Evolutionary conservation across 805 yeast genomes (phyloP).

Genomic region (Lipomyces sp.): DNA sequence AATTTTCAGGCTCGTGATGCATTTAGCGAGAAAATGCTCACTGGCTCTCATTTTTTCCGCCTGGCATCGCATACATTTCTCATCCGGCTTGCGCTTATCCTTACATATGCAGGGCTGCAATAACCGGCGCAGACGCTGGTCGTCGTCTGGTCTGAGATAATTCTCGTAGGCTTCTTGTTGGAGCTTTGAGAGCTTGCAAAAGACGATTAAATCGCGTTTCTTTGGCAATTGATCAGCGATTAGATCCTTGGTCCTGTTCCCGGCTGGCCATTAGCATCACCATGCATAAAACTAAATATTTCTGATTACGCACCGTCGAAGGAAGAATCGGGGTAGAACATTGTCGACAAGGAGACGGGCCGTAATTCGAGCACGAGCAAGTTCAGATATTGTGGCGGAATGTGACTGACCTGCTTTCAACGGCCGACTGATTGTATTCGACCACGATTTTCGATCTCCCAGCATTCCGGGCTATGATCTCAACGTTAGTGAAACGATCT

Average conservation of each 20-base stretch:
- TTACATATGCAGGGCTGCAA: slow-evolving; percentile 5
- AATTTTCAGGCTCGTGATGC: slow-evolving; percentile 9
- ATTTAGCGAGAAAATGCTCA: slow-evolving; percentile 18
- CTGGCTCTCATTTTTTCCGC: neutral
- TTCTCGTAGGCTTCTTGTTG: slow-evolving; percentile 23
- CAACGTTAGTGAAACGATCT: neutral
- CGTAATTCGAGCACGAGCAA: slow-evolving; percentile 14
- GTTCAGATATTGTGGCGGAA: slow-evolving; percentile 8
- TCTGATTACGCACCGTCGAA: slow-evolving; percentile 6
- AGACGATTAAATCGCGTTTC: slow-evolving; percentile 22
- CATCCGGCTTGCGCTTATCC: neutral
- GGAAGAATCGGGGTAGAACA: slow-evolving; percentile 14
- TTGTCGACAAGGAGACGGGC: slow-evolving; percentile 1
- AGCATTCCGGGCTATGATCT: slow-evolving; percentile 12
- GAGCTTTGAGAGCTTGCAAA: slow-evolving; percentile 15
- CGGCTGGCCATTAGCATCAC: neutral
- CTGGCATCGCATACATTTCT: neutral
- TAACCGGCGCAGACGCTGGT: neutral
- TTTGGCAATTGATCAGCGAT: slow-evolving; percentile 26
- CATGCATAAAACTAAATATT: neutral
- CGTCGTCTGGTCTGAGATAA: slow-evolving; percentile 9
- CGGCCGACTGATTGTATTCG: slow-evolving; percentile 8
- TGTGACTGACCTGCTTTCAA: slow-evolving; percentile 22
- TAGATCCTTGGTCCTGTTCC: slow-evolving; percentile 16
- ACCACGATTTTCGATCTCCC: slow-evolving; percentile 12